Conservation (phyloP, 192 early-diverging fungal genomes). For the Rhizoclosmatium sp. region DNA sequence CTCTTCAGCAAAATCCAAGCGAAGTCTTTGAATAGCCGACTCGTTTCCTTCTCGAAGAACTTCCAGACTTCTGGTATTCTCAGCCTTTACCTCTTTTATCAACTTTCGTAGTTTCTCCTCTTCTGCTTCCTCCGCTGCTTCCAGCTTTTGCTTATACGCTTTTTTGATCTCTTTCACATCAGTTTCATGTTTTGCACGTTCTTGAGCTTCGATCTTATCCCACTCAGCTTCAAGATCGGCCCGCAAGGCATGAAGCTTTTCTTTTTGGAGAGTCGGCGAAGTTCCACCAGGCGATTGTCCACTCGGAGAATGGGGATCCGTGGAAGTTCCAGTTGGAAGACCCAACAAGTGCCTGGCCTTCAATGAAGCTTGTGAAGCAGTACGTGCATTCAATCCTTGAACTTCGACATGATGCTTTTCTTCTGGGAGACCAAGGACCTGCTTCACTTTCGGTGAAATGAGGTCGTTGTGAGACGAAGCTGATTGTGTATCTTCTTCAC, state of each 20-base stretch:
- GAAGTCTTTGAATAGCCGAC: not conserved
- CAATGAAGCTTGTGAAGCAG: not conserved
- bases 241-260: not conserved
- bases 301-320: not conserved
- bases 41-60: not conserved
- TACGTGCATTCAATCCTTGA: not conserved
- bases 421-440: not conserved
- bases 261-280: no score
- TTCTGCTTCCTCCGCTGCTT: slow-evolving; percentile 9
- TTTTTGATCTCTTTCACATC: not conserved
- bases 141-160: not conserved
- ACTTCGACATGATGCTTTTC: not conserved
- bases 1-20: not conserved
- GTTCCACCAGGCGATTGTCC: not conserved
- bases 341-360: not conserved
- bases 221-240: not conserved
- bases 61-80: not conserved
- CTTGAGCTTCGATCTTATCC: not conserved
- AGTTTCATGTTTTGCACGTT: slow-evolving; percentile 6
- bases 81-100: not conserved
- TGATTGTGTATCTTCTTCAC: not conserved
- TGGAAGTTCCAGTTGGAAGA: not conserved
- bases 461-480: not conserved
- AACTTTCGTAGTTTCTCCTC: not conserved
- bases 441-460: not conserved